These are phyloP conservation scores for Colletotrichum simmondsii DNA, from an alignment of 2,329 filamentous ascomycete genomes.

Conservation along the genomic window DNA sequence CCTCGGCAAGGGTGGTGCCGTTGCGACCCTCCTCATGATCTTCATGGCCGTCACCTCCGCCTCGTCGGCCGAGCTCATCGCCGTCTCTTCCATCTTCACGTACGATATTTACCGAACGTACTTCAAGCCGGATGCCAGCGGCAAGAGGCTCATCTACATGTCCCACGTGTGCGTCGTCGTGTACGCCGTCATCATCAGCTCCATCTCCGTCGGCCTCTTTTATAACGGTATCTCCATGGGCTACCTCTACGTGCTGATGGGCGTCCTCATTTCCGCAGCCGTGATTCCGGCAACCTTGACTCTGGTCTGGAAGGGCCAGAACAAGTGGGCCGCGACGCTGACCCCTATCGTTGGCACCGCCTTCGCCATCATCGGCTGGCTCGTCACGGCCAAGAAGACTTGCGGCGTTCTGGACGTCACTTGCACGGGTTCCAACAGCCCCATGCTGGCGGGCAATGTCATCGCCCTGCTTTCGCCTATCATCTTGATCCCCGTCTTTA, in stretches of 20 bases:
- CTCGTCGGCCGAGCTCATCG: conserved; percentile 82
- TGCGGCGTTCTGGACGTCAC: conserved; percentile 76
- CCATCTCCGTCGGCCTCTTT: conserved; percentile 79
- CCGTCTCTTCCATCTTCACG: conserved; percentile 85
- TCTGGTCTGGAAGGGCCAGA: conserved; percentile 83
- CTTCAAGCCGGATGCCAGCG: conserved; percentile 80
- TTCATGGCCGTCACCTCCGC: conserved; percentile 88
- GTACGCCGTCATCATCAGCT: conserved; percentile 82
- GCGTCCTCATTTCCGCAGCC: conserved; percentile 86
- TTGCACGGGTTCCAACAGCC: conserved; percentile 84
- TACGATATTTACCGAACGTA: conserved; percentile 93
- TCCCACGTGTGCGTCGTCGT: conserved; percentile 76
- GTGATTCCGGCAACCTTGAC: conserved; percentile 86
- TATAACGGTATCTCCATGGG: conserved; percentile 87
- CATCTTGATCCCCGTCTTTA: conserved; percentile 81
- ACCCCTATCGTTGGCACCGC: conserved; percentile 75
- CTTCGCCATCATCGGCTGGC: conserved; percentile 78
- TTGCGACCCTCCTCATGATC: conserved; percentile 77
- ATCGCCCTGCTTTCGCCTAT: conserved; percentile 82
- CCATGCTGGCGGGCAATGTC: conserved; percentile 90
- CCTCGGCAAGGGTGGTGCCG: conserved; percentile 81
- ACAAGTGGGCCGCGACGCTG: conserved; percentile 75
- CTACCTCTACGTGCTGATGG: conserved; percentile 91
- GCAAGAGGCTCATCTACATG: conserved; percentile 82
- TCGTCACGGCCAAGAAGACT: conserved; percentile 77